Evolutionary conservation across 2,329 filamentous ascomycete species (phyloP), one percentile per base, ranked within the genome.

Genomic region (Neopestalotiopsis clavispora): DNA sequence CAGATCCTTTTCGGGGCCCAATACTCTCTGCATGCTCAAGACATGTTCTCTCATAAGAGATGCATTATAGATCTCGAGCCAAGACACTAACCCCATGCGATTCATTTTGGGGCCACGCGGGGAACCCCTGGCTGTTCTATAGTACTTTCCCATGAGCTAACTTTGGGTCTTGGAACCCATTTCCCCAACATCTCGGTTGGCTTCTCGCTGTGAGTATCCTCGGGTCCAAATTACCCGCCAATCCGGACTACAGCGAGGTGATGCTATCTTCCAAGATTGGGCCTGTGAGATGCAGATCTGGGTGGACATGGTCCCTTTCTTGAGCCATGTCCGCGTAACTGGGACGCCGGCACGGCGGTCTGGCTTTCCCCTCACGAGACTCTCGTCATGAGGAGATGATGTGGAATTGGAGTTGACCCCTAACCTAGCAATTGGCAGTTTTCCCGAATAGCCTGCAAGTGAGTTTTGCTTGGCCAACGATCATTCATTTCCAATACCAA

Each of bases 201-300:
- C n/a, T 10, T 30, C 42, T 49, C 62, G 20, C 17, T 28, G 45
- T 49, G 4, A 30, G 38, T 20, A n/a, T 20, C 40, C 4, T 66
- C 52, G 45, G 64, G 9, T 23, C 12, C 65, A 59, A 67, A 60
- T 67, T 67, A 67, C 65, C 65, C 65, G 65, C 65, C 56, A 67
- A 67, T 56, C 65, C 42, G 65, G 34, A 14, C 64, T 32, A 45
- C 23, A 10, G 23, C 52, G 13, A 61, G 12, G 14, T 23, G 20
- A 28, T 32, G 17, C 2, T 67, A 60, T 56, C 60, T 30, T 56
- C 58, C 58, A 34, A 38, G 20, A 20, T 30, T 28, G 34, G 13
- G 32, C 38, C 20, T 42, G 10, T 38, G 56, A 32, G 38, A 60
- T 60, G 52, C 23, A 28, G 34, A 67, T 67, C 65, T 38, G 13